Evolutionary conservation across 2,329 filamentous ascomycete genomes (phyloP).

Genomic region (Catunica adiposa): DNA sequence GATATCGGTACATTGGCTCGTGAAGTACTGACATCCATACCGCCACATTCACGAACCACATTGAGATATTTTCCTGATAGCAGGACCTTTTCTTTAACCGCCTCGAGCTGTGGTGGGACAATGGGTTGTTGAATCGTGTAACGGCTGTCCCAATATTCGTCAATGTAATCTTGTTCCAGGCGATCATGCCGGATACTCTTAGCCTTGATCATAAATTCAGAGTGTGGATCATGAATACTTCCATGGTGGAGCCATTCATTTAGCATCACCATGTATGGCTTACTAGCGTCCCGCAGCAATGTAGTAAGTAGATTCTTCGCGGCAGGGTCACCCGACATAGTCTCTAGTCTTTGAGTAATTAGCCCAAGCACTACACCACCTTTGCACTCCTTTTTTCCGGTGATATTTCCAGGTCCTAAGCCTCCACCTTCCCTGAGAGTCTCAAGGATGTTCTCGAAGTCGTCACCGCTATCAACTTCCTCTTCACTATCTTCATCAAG

Average conservation of each 20-base stretch:
- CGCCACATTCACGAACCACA: constrained; percentile 90
- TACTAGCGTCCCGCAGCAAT: constrained; percentile 70
- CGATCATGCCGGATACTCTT: constrained; percentile 85
- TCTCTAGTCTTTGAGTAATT: constrained; percentile 67
- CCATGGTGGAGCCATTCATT: constrained; percentile 98
- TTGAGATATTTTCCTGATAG: constrained; percentile 96
- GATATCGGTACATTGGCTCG: constrained; percentile 77
- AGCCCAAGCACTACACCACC: constrained; percentile 88
- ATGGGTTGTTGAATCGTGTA: constrained; percentile 89
- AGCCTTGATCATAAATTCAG: constrained; percentile 88
- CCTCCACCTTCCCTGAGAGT: constrained; percentile 76
- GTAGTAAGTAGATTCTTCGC: constrained; percentile 68
- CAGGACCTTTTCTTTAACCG: constrained; percentile 83
- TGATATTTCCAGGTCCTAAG: constrained; percentile 58
- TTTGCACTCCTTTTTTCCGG: constrained; percentile 84
- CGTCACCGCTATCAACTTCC: constrained; percentile 57
- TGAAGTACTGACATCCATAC: constrained; percentile 81
- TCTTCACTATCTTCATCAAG: constrained; percentile 67
- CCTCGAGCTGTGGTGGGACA: constrained; percentile 79
- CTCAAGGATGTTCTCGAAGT: constrained; percentile 86
- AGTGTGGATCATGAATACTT: constrained; percentile 82
- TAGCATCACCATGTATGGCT: constrained; percentile 93
- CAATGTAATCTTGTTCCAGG: constrained; percentile 89
- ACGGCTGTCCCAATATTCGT: constrained; percentile 97
- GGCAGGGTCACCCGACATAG: constrained; percentile 85